Percentiles rank a stretch among this genome's conserved stretches.
Evolutionary conservation across 768 basidiomycete species (phyloP).

Genomic region (Podaxis sp.): DNA sequence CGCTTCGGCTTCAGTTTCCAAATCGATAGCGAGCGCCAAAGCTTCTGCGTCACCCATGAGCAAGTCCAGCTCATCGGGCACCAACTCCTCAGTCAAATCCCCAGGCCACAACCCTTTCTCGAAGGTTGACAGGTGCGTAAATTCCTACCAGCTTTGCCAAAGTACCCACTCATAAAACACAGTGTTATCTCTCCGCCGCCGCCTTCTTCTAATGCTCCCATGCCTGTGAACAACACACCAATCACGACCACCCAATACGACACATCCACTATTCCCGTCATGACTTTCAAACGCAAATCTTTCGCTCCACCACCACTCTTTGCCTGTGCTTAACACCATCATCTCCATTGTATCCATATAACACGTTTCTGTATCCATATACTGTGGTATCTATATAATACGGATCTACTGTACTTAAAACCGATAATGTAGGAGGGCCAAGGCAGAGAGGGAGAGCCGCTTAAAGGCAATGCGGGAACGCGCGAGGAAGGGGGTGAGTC

Average conservation of each 20-base stretch:
- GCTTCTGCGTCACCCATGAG: slow-evolving; percentile 22
- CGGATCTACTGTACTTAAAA: slow-evolving; percentile 21
- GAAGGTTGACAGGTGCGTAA: slow-evolving; percentile 66
- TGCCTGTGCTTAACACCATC: slow-evolving; percentile 55
- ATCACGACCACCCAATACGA: slow-evolving; percentile 23
- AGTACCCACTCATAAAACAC: slow-evolving; percentile 68
- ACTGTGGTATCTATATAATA: slow-evolving; percentile 15
- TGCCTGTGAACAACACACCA: slow-evolving; percentile 8
- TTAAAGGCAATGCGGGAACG: slow-evolving; percentile 70
- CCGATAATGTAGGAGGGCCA: slow-evolving; percentile 56
- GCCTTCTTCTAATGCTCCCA: slow-evolving; percentile 20
- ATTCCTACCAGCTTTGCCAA: slow-evolving; percentile 23
- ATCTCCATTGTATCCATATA: slow-evolving; percentile 23
- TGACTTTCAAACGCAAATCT: slow-evolving; percentile 39
- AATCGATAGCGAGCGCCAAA: slow-evolving; percentile 29
- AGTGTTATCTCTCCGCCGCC: slow-evolving; percentile 38
- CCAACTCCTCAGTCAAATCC: slow-evolving; percentile 21
- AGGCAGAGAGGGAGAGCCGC: slow-evolving; percentile 70
- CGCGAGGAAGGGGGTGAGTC: slow-evolving; percentile 72
- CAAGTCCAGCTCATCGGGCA: slow-evolving; percentile 15
- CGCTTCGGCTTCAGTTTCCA: slow-evolving; percentile 26
- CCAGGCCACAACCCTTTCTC: slow-evolving; percentile 36
- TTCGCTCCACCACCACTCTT: slow-evolving; percentile 72
- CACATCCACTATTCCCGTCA: slow-evolving; percentile 32
- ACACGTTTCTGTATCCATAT: slow-evolving; percentile 25